Evolutionary conservation across 1,139 yeast species (phyloP), one percentile per base, ranked within the genome.

Genomic region (Kluyveromyces sp.): DNA sequence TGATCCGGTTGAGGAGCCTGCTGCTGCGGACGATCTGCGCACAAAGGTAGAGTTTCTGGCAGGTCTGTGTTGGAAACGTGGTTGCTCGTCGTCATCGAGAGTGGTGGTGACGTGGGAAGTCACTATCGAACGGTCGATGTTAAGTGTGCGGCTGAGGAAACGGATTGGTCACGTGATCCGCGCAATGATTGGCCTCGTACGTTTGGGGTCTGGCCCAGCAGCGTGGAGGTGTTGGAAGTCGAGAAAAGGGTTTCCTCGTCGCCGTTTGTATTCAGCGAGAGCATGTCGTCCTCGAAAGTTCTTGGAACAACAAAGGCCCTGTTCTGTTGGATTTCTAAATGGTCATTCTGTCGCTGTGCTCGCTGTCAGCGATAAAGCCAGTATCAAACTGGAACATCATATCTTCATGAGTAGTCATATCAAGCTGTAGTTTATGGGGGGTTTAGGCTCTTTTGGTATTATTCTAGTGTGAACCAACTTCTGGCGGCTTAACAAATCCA

Each of bases 241-340:
- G 43, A 41, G 33, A 29, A 41, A 26, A 41, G 34, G n/a, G 43
- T 41, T 32, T 34, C 38, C 28, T 41, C 43, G 10, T 41, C 43
- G 27, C 21, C 43, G 32, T 35, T 27, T 15, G 33, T 25, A 26
- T 41, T 34, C n/a, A 41, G 32, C 28, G 34, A 34, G 4, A 34
- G 39, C 37, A 35, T 10, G 7, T 41, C 43, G 32, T 40, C 37
- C n/a, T 34, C 39, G 31, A 41, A 41, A 2, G 25, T 27, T 7
- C 43, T 32, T 4, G 43, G 43, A 6, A 34, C 32, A 21, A 10
- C 21, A 26, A 5, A 41, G 15, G 25, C 25, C 26, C 28, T 25
- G 4, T 4, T 26, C 31, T 4, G 38, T 26, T 34, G 43, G 33
- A 25, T 28, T 27, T 34, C 39, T 25, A 34, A 25, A 21, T 34